phyloP scores from a whole-genome alignment of 2,329 filamentous ascomycete species.

The Monilinia fructigena region DNA sequence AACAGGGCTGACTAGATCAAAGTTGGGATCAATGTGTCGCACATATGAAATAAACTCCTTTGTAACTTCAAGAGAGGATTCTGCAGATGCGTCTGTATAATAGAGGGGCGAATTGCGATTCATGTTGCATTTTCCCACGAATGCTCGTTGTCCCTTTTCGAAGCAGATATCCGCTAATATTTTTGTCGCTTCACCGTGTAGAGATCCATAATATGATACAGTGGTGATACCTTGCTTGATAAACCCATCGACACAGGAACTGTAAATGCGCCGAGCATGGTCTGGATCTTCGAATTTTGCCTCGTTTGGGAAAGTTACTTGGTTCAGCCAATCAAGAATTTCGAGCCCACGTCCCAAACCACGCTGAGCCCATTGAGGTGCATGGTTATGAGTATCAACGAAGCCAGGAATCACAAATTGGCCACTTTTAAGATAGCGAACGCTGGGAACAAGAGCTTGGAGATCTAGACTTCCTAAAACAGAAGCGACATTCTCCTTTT shows the following conservation, averaged over 20 bases:
- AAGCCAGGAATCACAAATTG: constrained; percentile 58
- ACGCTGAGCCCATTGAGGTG: constrained; percentile 55
- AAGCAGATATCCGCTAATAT: constrained; percentile 79
- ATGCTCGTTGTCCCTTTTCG: constrained; percentile 75
- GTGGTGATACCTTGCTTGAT: constrained; percentile 87
- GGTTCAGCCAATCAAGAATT: constrained; percentile 59
- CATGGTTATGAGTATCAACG: constrained; percentile 68
- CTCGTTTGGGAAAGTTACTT: constrained; percentile 65
- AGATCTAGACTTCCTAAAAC: constrained; percentile 10
- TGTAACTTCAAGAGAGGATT: constrained; percentile 39
- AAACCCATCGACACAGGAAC: constrained; percentile 71
- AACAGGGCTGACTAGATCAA: constrained; percentile 54
- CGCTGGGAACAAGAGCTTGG: neutral
- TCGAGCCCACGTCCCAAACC: constrained; percentile 33
- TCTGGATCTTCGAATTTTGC: constrained; percentile 62
- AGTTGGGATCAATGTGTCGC: constrained; percentile 49
- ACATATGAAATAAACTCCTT: constrained; percentile 26
- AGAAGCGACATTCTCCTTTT: neutral
- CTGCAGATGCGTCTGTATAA: constrained; percentile 48
- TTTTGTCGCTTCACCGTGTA: constrained; percentile 80
- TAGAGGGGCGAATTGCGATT: constrained; percentile 62
- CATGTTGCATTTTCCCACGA: constrained; percentile 76
- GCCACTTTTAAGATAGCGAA: constrained; percentile 20
- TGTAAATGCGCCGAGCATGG: constrained; percentile 69
- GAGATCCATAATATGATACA: constrained; percentile 85